These are phyloP conservation scores for Picea abies DNA, from an alignment of 83 land plant species.

Conservation along the genomic window DNA sequence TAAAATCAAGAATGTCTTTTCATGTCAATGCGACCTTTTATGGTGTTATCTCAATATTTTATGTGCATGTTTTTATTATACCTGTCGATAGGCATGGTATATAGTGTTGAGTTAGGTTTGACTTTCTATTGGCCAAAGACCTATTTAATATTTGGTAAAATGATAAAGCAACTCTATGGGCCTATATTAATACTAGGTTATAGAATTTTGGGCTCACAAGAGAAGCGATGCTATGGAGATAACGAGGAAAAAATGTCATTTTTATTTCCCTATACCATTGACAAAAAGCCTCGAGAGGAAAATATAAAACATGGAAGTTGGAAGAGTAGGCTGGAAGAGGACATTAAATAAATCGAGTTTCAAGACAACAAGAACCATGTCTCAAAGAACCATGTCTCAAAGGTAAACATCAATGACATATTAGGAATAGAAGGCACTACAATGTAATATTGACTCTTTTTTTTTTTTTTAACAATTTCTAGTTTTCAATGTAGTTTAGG, in stretches of 20 bases:
- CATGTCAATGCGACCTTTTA: no score
- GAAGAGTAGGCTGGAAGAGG: conserved; percentile 84
- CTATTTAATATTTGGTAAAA: conserved; percentile 59
- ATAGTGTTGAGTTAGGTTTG: no score
- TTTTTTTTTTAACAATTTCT: background rate
- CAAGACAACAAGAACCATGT: conserved; percentile 88
- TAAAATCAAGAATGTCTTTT: no score
- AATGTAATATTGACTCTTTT: background rate
- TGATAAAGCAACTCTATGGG: conserved; percentile 73
- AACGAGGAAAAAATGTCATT: conserved; percentile 46
- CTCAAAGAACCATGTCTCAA: no score
- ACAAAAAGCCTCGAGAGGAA: conserved; percentile 81
- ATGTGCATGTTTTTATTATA: no score
- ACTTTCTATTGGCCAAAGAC: conserved; percentile 62
- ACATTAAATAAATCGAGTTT: conserved; percentile 79
- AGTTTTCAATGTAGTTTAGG: no score
- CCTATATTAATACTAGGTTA: conserved; percentile 80
- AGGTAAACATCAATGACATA: conserved; percentile 34
- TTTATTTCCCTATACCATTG: conserved; percentile 80
- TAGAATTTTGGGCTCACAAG: conserved; percentile 33
- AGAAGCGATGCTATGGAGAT: conserved; percentile 23
- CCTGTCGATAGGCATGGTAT: no score
- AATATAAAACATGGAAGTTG: conserved; percentile 67
- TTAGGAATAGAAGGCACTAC: background rate
- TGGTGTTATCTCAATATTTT: no score